These are phyloP conservation scores for Ascochyta clinopodiicola DNA, from an alignment of 2,329 filamentous ascomycete species.

Conservation along the genomic window DNA sequence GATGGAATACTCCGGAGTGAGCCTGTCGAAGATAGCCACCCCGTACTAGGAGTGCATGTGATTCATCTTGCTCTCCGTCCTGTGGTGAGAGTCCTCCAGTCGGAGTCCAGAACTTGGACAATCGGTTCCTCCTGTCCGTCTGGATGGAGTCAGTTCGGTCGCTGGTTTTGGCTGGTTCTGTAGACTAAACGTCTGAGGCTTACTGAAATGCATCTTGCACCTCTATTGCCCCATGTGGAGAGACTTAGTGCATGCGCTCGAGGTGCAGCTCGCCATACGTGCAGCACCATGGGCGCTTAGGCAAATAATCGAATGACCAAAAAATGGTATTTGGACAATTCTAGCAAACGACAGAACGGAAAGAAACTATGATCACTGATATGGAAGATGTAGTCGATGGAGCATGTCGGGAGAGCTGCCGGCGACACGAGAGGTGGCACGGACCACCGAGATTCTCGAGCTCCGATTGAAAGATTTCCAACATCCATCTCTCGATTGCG, in stretches of 20 bases:
- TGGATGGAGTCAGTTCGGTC: slow-evolving; percentile 32
- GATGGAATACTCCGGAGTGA: slow-evolving; percentile 89
- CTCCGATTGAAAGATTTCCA: slow-evolving; percentile 38
- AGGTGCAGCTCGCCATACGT: slow-evolving; percentile 30
- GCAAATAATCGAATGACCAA: not conserved
- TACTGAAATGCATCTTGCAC: slow-evolving; percentile 50
- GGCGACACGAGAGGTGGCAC: slow-evolving; percentile 26
- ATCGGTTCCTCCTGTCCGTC: slow-evolving; percentile 63
- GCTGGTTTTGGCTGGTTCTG: not conserved
- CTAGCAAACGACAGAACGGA: not conserved
- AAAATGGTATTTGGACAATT: not conserved
- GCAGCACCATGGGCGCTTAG: slow-evolving; percentile 36
- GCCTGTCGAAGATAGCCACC: slow-evolving; percentile 63
- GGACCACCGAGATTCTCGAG: slow-evolving; percentile 29
- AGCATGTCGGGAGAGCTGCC: slow-evolving; percentile 13
- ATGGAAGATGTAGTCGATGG: slow-evolving; percentile 13
- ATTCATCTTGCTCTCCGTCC: slow-evolving; percentile 56
- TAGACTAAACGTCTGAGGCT: not conserved
- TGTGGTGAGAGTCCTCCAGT: slow-evolving; percentile 70
- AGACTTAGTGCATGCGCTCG: slow-evolving; percentile 13
- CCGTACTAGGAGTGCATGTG: slow-evolving; percentile 53
- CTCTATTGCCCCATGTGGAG: slow-evolving; percentile 5
- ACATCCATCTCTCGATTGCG: slow-evolving; percentile 32
- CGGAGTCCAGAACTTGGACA: slow-evolving; percentile 82
- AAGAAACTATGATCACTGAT: not conserved